Evolutionary conservation across 129 eudicot species (phyloP).

Genomic region (Saussurea involucrata): DNA sequence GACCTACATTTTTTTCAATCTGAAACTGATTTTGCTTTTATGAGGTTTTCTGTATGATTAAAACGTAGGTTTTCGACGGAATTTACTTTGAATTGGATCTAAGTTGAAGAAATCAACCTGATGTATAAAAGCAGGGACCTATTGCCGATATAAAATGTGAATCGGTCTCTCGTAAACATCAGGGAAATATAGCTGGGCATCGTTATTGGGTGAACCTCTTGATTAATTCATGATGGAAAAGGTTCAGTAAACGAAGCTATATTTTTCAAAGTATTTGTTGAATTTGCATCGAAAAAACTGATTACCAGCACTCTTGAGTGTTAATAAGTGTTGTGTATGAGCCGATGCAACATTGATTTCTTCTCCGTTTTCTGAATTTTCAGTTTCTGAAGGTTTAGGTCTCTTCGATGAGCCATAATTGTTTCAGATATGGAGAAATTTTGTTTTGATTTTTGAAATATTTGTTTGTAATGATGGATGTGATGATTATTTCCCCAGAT

Average conservation of each 20-base stretch:
- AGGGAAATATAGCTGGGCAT: conserved; percentile 39
- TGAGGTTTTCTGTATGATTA: no score
- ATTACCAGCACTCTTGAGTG: not conserved
- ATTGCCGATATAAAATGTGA: conserved; percentile 21
- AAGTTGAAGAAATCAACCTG: not conserved
- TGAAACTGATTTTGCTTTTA: no score
- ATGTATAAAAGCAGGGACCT: conserved; percentile 36
- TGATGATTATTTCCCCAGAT: not conserved
- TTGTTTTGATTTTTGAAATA: not conserved
- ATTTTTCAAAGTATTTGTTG: not conserved
- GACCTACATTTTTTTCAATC: conserved; percentile 48
- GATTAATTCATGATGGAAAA: conserved; percentile 16
- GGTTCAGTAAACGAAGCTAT: conserved; percentile 48
- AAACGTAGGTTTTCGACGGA: no score
- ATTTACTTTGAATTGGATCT: not conserved
- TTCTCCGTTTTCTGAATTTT: not conserved
- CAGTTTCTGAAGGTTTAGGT: not conserved
- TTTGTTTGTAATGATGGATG: not conserved
- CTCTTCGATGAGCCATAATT: not conserved
- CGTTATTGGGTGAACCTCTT: conserved; percentile 42
- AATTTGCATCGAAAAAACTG: conserved; percentile 19
- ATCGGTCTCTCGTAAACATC: conserved; percentile 28
- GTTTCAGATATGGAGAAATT: not conserved
- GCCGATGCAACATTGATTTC: conserved; percentile 14
- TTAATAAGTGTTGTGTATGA: conserved; percentile 12